Conservation (phyloP, 345 rosid species). For the Dimocarpus longan region DNA sequence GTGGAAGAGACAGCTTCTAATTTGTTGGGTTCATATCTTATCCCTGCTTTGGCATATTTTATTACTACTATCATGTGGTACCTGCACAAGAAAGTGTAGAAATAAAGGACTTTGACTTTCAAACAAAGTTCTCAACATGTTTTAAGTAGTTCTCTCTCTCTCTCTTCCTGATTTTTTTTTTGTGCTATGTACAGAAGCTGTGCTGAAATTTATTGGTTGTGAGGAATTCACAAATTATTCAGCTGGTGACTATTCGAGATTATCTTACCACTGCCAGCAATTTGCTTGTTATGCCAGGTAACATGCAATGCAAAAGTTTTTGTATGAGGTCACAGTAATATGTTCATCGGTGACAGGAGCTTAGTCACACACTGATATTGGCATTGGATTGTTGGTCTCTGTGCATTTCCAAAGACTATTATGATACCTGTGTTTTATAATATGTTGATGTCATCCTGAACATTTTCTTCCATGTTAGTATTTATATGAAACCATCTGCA, state of each 20-base stretch:
- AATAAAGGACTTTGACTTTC: not conserved
- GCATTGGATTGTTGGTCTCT: conserved; percentile 2
- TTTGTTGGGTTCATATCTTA: not conserved
- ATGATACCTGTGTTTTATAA: not conserved
- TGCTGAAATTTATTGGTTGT: conserved; percentile 56
- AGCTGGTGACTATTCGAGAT: conserved; percentile 41
- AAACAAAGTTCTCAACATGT: not conserved
- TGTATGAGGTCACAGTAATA: not conserved
- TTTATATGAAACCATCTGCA: not conserved
- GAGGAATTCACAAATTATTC: conserved; percentile 36
- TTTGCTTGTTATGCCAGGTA: conserved; percentile 66
- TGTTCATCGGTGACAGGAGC: conserved; percentile 6
- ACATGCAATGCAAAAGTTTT: conserved; percentile 16
- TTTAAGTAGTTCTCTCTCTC: not conserved
- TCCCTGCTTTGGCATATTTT: not conserved
- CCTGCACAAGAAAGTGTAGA: not conserved
- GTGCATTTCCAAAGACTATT: not conserved
- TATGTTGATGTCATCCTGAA: not conserved
- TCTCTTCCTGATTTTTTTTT: conserved; percentile 3
- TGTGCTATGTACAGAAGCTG: conserved; percentile 42
- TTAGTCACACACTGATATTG: not conserved
- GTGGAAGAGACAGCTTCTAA: not conserved
- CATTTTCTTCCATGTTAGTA: conserved; percentile 6
- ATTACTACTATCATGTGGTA: not conserved
- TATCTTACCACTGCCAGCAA: conserved; percentile 65